phyloP scores from a whole-genome alignment of 352 stramenopile species.

The Phytophthora sp. region DNA sequence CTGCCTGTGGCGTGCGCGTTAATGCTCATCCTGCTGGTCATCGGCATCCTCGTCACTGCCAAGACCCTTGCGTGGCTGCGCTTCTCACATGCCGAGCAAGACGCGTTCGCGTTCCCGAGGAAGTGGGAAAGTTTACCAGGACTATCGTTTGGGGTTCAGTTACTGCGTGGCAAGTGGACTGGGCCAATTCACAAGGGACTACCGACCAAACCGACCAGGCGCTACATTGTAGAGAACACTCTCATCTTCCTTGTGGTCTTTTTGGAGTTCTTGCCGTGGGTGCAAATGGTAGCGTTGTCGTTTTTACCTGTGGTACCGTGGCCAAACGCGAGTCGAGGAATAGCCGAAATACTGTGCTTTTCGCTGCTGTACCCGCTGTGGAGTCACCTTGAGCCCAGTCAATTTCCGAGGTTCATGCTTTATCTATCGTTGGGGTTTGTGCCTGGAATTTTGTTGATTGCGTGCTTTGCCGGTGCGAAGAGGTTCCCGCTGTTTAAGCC shows the following conservation, averaged over 20 bases:
- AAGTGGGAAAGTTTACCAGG: constrained; percentile 13
- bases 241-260: constrained; percentile 39
- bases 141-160: constrained; percentile 2
- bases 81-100: constrained; percentile 37
- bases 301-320: constrained; percentile 68
- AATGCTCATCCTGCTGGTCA: constrained; percentile 43
- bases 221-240: constrained; percentile 37
- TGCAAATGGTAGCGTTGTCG: constrained; percentile 51
- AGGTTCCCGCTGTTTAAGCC: constrained; percentile 73
- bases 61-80: constrained; percentile 38
- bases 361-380: constrained; percentile 58
- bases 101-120: constrained; percentile 62
- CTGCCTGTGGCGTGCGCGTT: constrained; percentile 48
- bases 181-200: constrained; percentile 41
- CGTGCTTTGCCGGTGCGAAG: constrained; percentile 47
- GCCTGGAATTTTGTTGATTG: constrained; percentile 37
- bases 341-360: constrained; percentile 47
- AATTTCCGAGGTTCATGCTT: constrained; percentile 42
- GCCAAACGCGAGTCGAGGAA: constrained; percentile 36
- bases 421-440: constrained; percentile 54
- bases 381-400: constrained; percentile 43
- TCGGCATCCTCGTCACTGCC: constrained; percentile 40
- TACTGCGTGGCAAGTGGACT: constrained; percentile 46
- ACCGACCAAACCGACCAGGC: constrained; percentile 23
- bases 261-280: constrained; percentile 54